Percentiles rank a stretch among this genome's conserved stretches.
phyloP scores from a whole-genome alignment of 371 early-diverging fungal genomes.

The Nosema granulosis region DNA sequence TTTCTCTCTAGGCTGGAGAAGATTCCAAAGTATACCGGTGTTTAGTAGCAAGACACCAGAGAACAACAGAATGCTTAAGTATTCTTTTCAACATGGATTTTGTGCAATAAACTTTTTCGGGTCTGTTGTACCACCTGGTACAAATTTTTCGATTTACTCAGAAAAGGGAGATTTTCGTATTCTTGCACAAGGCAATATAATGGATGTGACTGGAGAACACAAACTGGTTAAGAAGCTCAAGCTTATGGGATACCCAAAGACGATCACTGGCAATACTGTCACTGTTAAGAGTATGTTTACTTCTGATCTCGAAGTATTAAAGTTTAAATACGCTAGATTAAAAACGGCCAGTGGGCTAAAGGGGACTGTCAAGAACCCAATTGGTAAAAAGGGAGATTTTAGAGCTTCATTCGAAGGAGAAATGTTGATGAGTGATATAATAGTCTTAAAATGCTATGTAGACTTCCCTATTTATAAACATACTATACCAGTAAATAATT shows the following conservation, averaged over 20 bases:
- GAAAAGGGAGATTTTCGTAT: constrained; percentile 79
- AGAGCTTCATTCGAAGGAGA: constrained; percentile 97
- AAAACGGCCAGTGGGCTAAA: constrained; percentile 92
- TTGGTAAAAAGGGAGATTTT: constrained; percentile 77
- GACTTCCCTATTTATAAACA: constrained; percentile 81
- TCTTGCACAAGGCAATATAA: constrained; percentile 81
- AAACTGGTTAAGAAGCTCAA: constrained; percentile 96
- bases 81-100: constrained; percentile 69
- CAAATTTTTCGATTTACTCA: constrained; percentile 85
- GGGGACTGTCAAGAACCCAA: constrained; percentile 88
- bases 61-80: constrained; percentile 90
- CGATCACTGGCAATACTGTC: constrained; percentile 92
- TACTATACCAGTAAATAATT: constrained; percentile 76
- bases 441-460: constrained; percentile 90
- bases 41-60: constrained; percentile 76
- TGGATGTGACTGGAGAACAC: constrained; percentile 78
- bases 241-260: constrained; percentile 83
- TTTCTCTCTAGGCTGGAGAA: constrained; percentile 92
- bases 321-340: constrained; percentile 88
- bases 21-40: constrained; percentile 88
- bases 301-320: constrained; percentile 89
- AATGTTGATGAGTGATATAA: constrained; percentile 84
- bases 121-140: constrained; percentile 78
- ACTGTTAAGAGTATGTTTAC: constrained; percentile 97
- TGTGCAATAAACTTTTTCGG: constrained; percentile 61